Conservation (phyloP, 768 basidiomycete species). For the Leccinum rimulosum region DNA sequence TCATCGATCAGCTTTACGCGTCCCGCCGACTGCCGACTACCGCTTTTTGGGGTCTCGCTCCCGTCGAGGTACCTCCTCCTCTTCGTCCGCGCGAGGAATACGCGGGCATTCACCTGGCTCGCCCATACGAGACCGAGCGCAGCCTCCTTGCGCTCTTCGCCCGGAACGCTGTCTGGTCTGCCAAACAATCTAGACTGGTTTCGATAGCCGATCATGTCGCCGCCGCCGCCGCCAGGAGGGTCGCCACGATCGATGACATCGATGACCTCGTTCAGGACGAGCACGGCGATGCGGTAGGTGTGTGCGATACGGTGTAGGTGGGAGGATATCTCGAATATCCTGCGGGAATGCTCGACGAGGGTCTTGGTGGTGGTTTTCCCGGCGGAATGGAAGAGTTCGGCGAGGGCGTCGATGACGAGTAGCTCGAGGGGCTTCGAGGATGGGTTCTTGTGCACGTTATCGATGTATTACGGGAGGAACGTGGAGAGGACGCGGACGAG, state of each 20-base stretch:
- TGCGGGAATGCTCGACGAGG: constrained; percentile 70
- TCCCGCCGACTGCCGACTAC: constrained; percentile 10
- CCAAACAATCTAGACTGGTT: constrained; percentile 78
- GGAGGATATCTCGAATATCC: constrained; percentile 63
- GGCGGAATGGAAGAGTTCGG: constrained; percentile 74
- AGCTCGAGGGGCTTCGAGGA: constrained; percentile 64
- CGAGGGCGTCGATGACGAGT: constrained; percentile 84
- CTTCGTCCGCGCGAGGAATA: constrained; percentile 79
- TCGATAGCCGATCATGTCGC: constrained; percentile 51
- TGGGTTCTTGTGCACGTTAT: constrained; percentile 27
- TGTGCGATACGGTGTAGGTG: constrained; percentile 70
- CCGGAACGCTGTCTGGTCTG: constrained; percentile 55
- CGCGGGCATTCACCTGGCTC: constrained; percentile 82
- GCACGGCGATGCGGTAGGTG: constrained; percentile 61
- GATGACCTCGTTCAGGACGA: constrained; percentile 87
- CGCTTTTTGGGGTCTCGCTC: constrained; percentile 29
- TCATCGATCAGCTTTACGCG: constrained; percentile 31
- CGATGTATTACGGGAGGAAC: constrained; percentile 54
- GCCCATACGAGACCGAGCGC: constrained; percentile 90
- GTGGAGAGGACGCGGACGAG: constrained; percentile 55
- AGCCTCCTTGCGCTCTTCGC: constrained; percentile 71
- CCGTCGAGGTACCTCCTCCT: constrained; percentile 57
- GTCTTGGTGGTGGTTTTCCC: constrained; percentile 58
- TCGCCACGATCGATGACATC: constrained; percentile 59
- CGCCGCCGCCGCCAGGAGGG: neutral